phyloP scores from a whole-genome alignment of 2,329 filamentous ascomycete genomes.

The Rhexocercosporidium sp. region DNA sequence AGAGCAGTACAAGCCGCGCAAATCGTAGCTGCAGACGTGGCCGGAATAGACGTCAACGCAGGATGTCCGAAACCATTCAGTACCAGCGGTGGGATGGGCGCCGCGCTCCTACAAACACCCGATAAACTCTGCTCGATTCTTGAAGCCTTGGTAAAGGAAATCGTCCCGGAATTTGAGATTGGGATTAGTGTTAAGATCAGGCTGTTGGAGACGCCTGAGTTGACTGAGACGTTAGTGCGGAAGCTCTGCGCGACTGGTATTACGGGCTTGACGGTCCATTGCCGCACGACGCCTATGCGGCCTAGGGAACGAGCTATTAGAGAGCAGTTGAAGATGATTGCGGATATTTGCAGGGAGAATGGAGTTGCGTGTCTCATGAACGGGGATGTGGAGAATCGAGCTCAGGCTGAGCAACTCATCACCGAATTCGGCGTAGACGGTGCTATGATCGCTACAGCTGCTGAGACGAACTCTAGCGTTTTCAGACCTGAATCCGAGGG shows the following conservation, averaged over 20 bases:
- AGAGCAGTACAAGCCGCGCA: constrained; percentile 84
- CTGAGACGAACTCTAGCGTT: constrained; percentile 88
- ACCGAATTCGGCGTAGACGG: constrained; percentile 85
- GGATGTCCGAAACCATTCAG: constrained; percentile 99
- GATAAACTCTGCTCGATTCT: constrained; percentile 85
- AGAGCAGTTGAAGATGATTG: constrained; percentile 84
- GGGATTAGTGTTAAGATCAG: constrained; percentile 98
- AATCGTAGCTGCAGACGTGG: constrained; percentile 84
- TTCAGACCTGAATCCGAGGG: constrained; percentile 75
- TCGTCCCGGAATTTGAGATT: constrained; percentile 79
- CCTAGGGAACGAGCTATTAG: constrained; percentile 87
- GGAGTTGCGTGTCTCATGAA: constrained; percentile 97
- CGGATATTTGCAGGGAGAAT: constrained; percentile 76
- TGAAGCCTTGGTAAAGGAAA: constrained; percentile 77
- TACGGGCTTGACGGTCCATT: constrained; percentile 90
- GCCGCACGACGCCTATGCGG: constrained; percentile 94
- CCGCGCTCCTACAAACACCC: constrained; percentile 83
- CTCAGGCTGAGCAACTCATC: constrained; percentile 74
- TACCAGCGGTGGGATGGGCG: constrained; percentile 93
- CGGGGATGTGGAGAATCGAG: constrained; percentile 81
- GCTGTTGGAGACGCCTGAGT: constrained; percentile 75
- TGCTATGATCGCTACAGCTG: constrained; percentile 95
- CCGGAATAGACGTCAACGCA: constrained; percentile 95
- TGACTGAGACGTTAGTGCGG: constrained; percentile 79
- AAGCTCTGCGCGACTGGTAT: constrained; percentile 87